Evolutionary conservation across 1,284 basidiomycete species (phyloP).

Genomic region (Somion occarium): DNA sequence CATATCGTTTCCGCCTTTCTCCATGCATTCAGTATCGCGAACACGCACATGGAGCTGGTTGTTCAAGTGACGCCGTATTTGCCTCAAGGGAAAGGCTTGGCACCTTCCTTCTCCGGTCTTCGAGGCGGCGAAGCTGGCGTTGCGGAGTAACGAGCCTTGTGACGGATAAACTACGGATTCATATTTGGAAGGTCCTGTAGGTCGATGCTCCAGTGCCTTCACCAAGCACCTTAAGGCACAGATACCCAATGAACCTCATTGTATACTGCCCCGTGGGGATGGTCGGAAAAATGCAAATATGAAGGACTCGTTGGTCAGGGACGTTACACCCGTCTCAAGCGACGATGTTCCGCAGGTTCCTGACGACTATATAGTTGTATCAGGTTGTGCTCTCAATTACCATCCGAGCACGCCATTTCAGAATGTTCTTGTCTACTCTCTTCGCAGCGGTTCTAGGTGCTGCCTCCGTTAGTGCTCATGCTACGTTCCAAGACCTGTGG

Average conservation of each 20-base stretch:
- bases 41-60: too few relatives aligned
- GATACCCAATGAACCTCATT: neutral
- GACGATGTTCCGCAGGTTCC: neutral
- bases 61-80: neutral
- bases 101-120: neutral
- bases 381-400: neutral
- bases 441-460: constrained; percentile 30
- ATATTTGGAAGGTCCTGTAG: neutral
- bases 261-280: neutral
- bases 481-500: constrained; percentile 52
- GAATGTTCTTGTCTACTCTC: constrained; percentile 25
- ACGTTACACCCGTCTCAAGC: too few relatives aligned
- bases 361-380: neutral
- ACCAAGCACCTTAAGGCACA: too few relatives aligned
- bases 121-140: neutral
- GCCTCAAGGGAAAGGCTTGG: neutral
- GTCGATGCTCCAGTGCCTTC: neutral
- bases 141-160: neutral
- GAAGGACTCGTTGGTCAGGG: too few relatives aligned
- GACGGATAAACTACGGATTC: neutral
- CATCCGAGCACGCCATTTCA: neutral
- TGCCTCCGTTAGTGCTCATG: constrained; percentile 39
- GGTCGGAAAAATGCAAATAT: neutral
- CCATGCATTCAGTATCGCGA: too few relatives aligned
- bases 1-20: too few relatives aligned